phyloP scores from a whole-genome alignment of 2,329 filamentous ascomycete genomes.

The Venturiaceae sp. region DNA sequence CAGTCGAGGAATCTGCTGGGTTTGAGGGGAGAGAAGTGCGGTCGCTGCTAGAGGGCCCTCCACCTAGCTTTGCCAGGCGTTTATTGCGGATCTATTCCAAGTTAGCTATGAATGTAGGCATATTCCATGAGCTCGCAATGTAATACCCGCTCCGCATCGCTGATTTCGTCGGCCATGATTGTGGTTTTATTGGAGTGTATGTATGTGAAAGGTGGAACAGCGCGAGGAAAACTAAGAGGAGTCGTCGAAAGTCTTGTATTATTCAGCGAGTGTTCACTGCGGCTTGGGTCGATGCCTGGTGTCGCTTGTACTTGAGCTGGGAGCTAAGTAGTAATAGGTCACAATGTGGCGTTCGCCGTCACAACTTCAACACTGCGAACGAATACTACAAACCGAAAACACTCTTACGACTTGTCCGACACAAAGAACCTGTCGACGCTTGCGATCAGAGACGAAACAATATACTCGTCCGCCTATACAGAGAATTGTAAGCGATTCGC shows the following conservation, averaged over 20 bases:
- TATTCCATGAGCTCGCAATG: slow-evolving; percentile 7
- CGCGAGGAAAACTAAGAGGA: neutral
- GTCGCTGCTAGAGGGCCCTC: slow-evolving; percentile 19
- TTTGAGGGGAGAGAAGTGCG: slow-evolving; percentile 8
- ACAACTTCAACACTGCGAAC: too few relatives aligned
- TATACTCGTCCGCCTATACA: too few relatives aligned
- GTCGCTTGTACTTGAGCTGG: too few relatives aligned
- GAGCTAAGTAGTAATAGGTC: too few relatives aligned
- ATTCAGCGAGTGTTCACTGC: neutral
- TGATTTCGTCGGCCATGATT: neutral
- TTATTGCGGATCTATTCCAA: slow-evolving; percentile 52
- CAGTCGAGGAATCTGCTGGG: neutral
- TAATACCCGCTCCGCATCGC: neutral
- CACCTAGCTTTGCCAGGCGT: slow-evolving; percentile 54
- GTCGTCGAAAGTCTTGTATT: neutral
- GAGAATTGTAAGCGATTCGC: too few relatives aligned
- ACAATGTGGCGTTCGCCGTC: too few relatives aligned
- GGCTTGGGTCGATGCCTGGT: too few relatives aligned
- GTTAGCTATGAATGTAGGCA: slow-evolving; percentile 17
- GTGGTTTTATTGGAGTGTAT: neutral
- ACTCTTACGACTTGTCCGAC: too few relatives aligned
- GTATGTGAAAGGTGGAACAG: neutral
- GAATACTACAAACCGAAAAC: too few relatives aligned
- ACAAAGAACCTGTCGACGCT: too few relatives aligned
- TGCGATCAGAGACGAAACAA: too few relatives aligned